Percentiles rank a stretch among this genome's conserved stretches.
phyloP scores from a whole-genome alignment of 306 rosid genomes.

The Dryas octopetala region DNA sequence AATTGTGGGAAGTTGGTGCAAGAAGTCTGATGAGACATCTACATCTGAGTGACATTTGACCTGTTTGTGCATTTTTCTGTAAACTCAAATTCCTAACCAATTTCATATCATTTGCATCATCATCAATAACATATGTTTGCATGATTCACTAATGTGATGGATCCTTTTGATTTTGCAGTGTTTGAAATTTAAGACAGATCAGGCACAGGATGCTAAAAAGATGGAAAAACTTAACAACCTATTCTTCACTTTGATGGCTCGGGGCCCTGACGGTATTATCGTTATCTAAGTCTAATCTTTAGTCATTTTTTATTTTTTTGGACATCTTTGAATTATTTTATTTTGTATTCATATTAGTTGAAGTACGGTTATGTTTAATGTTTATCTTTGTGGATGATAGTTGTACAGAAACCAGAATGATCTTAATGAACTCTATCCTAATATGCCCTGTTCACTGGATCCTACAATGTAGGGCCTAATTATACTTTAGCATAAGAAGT shows the following conservation, averaged over 20 bases:
- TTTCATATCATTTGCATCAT: neutral
- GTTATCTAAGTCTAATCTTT: neutral
- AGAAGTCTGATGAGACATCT: slow-evolving; percentile 18
- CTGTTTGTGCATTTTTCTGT: slow-evolving; percentile 10
- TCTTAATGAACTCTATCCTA: too few species aligned
- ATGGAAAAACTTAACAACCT: slow-evolving; percentile 82
- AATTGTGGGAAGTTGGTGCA: neutral
- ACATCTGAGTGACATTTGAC: slow-evolving; percentile 13
- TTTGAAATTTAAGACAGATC: slow-evolving; percentile 90
- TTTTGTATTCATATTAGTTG: too few species aligned
- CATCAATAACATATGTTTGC: neutral
- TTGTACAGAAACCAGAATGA: too few species aligned
- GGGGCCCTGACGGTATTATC: slow-evolving; percentile 83
- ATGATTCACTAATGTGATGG: slow-evolving; percentile 21
- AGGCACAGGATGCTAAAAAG: slow-evolving; percentile 90
- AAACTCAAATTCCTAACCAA: neutral
- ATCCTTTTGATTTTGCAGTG: slow-evolving; percentile 53
- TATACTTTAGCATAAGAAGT: neutral
- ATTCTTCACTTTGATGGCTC: slow-evolving; percentile 90
- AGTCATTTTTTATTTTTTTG: slow-evolving; percentile 8
- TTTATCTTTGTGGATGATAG: too few species aligned
- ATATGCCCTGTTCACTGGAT: neutral
- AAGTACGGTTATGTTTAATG: too few species aligned
- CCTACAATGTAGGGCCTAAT: neutral
- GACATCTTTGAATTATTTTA: slow-evolving; percentile 4